Base-by-base conservation (phyloP, 257 asterid species). In the Solanum tacnaense region DNA sequence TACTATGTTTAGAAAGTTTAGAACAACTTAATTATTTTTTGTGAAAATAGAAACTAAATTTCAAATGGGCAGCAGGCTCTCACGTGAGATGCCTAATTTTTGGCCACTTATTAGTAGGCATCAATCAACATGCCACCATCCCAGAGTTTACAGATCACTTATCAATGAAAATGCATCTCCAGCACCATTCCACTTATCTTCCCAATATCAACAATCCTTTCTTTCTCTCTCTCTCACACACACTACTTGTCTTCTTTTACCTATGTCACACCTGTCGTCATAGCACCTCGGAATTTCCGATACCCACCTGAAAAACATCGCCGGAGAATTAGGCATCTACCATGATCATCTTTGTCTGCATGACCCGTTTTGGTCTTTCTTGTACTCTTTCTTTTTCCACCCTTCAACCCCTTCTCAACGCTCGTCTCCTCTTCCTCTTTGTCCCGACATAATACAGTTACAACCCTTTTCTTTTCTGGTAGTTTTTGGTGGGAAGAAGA, bases 381-480 rank as follows among this genome's bases (percentile, higher is more conserved):
- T 67, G 60, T n/a, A 62, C 87, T 13, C 71, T 90, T 13, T 90
- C 89, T 44, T 90, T 90, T 39, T 31, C 88, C 65, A 85, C 87
- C 23, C 88, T 88, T 25, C 89, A 87, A 74, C 93, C 88, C 36
- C 88, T 89, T 46, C 88, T 90, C 74, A 86, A 88, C 60, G 89
- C 89, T 84, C 91, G 89, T 34, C 93, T 90, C 62, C 91, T 88
- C 87, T 88, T 91, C 88, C 93, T 93, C 85, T 92, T 91, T 84
- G 90, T 85, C 29, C 92, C 93, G 34, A 89, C 94, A 71, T 92
- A 87, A 72, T 34, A 46, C 46, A 27, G 1, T 5, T 2, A 34
- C 70, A 29, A 20, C 29, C 86, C 41, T 9, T 60, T 58, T 5
- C 21, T 18, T 75, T 34, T 58, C n/a, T 4, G 13, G 2, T 32